Percentiles rank a stretch among this genome's conserved stretches.
Evolutionary conservation across 116 monocot species (phyloP).

Genomic region (Phalaenopsis hybrid): DNA sequence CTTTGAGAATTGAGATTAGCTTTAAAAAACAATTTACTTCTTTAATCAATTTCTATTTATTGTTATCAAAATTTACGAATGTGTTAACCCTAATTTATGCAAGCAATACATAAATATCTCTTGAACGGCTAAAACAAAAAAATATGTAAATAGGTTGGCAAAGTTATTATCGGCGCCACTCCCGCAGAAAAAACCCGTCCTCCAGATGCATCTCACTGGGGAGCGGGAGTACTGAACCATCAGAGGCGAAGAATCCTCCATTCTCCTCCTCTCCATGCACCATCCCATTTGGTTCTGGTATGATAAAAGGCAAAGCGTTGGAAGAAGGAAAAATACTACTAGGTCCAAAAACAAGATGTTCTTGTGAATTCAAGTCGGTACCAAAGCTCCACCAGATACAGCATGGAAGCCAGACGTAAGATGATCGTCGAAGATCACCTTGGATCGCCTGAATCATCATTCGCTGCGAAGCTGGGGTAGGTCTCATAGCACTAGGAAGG

Average conservation of each 20-base stretch:
- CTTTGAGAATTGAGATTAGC: too few species aligned
- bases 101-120: neutral
- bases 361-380: neutral
- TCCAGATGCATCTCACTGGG: conserved; percentile 42
- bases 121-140: neutral
- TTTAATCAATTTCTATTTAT: too few species aligned
- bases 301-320: conserved; percentile 15
- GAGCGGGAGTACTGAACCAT: conserved; percentile 36
- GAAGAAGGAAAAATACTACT: conserved; percentile 14
- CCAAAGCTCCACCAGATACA: neutral
- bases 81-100: neutral
- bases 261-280: conserved; percentile 10
- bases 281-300: conserved; percentile 21
- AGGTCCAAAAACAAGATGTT: neutral
- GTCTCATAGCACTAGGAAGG: conserved; percentile 38
- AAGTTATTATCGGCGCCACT: conserved; percentile 49
- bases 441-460: conserved; percentile 9
- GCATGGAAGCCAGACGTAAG: conserved; percentile 3
- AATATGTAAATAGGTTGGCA: neutral
- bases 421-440: conserved; percentile 2
- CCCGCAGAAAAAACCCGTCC: conserved; percentile 38
- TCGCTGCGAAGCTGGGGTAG: conserved; percentile 18
- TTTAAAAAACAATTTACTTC: too few species aligned
- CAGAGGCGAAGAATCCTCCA: conserved; percentile 10
- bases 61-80: neutral